Evolutionary conservation across 768 basidiomycete genomes (phyloP), one percentile per base, ranked within the genome.

Genomic region (Lanmaoa pseudosensibilis): DNA sequence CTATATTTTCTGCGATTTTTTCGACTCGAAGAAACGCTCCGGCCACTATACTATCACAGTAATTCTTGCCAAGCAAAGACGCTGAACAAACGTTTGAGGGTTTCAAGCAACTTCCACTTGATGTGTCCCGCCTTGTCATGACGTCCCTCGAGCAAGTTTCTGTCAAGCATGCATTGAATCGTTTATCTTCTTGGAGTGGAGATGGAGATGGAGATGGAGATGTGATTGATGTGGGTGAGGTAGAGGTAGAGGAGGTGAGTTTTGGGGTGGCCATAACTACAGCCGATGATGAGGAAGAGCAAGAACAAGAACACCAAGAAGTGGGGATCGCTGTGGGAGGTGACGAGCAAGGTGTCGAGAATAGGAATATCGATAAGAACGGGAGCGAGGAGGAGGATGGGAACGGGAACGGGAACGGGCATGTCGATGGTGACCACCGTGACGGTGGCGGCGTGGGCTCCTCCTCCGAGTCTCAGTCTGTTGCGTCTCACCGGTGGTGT

Each of bases 91-190:
- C 45, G 6, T 11, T 30, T n/a, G 16, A 18, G 7, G 36, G 8
- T 37, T 27, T 46, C n/a, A n/a, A 46, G 13, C 32, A 16, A 12
- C 41, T 3, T 50, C 32, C 23, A 45, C 40, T 46, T 55, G 49
- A 68, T 72, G 70, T 46, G 23, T 48, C 52, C 51, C 34, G 54
- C 21, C 38, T 33, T 33, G 39, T 53, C 49, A 73, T 70, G 69
- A 73, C 71, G 37, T 59, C 67, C 43, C 47, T 63, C 59, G 61
- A 73, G 16, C 63, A 62, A 53, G 56, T 59, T 61, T 57, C 57
- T 27, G 54, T 65, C 58, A 58, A 59, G 50, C 59, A 58, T 56
- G 46, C 40, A 46, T 40, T 51, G 50, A 44, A 60, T 38, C 48
- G 18, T 32, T 25, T 21, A 5, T 30, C 54, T 9, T 44, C 54